A percentile compares a stretch with the other conserved stretches of the same genome.
phyloP scores from a whole-genome alignment of 1,139 yeast genomes.

The Saccharomyces hybrid region DNA sequence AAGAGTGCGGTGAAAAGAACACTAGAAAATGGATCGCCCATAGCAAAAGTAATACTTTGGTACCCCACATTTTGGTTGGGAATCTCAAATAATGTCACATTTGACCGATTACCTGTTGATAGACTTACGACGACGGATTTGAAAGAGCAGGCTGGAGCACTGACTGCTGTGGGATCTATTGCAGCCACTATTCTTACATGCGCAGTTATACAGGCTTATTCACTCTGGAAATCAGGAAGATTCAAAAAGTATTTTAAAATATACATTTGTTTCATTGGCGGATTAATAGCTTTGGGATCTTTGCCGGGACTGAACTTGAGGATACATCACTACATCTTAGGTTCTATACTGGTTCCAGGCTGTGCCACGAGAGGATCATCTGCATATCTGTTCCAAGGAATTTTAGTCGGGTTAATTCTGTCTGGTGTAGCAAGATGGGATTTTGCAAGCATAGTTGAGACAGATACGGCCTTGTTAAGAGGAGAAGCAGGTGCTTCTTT shows the following conservation, averaged over 20 bases:
- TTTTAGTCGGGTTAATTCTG: conserved; percentile 68
- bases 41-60: conserved; percentile 60
- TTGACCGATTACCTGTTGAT: conserved; percentile 83
- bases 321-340: conserved; percentile 84
- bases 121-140: conserved; percentile 67
- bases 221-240: conserved; percentile 75
- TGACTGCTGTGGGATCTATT: conserved; percentile 53
- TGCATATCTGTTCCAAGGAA: conserved; percentile 72
- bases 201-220: conserved; percentile 66
- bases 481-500: conserved; percentile 64
- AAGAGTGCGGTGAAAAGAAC: conserved; percentile 41
- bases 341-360: conserved; percentile 74
- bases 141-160: conserved; percentile 68
- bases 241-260: conserved; percentile 49
- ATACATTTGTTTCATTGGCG: conserved; percentile 44
- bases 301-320: conserved; percentile 71
- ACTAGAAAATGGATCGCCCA: conserved; percentile 37
- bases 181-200: conserved; percentile 42
- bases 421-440: conserved; percentile 94
- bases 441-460: conserved; percentile 80
- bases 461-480: conserved; percentile 56
- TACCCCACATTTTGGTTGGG: conserved; percentile 83
- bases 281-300: conserved; percentile 41
- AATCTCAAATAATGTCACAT: conserved; percentile 75
- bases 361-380: conserved; percentile 71